phyloP scores from a whole-genome alignment of 2,329 filamentous ascomycete genomes.

The Tolypocladium paradoxum region DNA sequence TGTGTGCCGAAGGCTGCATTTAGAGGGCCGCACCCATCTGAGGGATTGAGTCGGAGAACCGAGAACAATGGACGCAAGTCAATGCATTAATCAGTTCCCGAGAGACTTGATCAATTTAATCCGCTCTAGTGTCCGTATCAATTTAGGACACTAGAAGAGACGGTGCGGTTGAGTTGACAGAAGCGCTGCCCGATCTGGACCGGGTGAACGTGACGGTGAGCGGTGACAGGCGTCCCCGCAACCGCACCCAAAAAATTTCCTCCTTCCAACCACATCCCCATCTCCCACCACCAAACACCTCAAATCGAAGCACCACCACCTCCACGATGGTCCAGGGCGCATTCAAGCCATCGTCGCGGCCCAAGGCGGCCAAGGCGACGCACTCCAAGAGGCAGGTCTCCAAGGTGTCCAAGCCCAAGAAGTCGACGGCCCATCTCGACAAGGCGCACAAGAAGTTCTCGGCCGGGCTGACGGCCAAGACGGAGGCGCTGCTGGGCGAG shows the following conservation, averaged over 20 bases:
- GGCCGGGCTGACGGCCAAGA: conserved; percentile 41
- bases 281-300: neutral
- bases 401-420: conserved; percentile 39
- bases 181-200: neutral
- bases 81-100: too few species aligned
- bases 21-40: too few species aligned
- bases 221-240: neutral
- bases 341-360: conserved; percentile 34
- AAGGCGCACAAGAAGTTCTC: conserved; percentile 45
- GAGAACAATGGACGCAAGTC: too few species aligned
- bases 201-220: neutral
- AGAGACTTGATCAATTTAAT: too few species aligned
- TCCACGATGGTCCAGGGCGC: conserved; percentile 42
- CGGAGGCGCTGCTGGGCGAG: conserved; percentile 48
- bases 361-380: conserved; percentile 27
- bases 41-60: too few species aligned
- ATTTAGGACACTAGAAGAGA: neutral
- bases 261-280: neutral
- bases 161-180: neutral
- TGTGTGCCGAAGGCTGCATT: too few species aligned
- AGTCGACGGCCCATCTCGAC: conserved; percentile 33
- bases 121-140: too few species aligned
- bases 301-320: neutral
- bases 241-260: neutral
- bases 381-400: conserved; percentile 32